A percentile compares a stretch with the other conserved stretches of the same genome.
phyloP scores from a whole-genome alignment of 2,329 filamentous ascomycete genomes.

The Coniella lustricola region DNA sequence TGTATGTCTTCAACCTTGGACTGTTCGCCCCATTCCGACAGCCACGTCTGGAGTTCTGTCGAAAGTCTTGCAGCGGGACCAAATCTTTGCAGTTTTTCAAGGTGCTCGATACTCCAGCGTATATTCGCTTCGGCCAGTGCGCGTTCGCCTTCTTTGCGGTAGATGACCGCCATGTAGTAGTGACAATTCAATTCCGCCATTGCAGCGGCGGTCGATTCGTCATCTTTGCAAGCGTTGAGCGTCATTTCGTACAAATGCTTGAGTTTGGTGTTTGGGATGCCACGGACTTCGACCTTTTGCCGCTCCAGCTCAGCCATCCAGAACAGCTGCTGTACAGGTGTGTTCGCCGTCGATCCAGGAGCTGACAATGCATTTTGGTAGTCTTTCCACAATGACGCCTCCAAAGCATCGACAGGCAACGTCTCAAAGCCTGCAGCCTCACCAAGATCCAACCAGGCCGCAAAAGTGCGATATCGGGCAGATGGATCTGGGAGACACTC shows the following conservation, averaged over 20 bases:
- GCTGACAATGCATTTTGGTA: conserved; percentile 2
- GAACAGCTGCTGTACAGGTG: conserved; percentile 6
- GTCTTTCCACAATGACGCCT: conserved; percentile 5
- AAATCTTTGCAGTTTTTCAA: neutral
- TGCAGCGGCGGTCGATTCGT: neutral
- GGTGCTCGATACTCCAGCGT: conserved; percentile 5
- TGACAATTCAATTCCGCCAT: conserved; percentile 10
- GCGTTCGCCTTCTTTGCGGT: conserved; percentile 2
- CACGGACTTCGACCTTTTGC: conserved; percentile 10
- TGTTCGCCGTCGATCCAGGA: neutral
- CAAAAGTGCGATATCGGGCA: conserved; percentile 1
- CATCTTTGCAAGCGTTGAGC: neutral
- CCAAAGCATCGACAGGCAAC: conserved; percentile 4
- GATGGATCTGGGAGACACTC: conserved; percentile 3
- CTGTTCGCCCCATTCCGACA: conserved; percentile 9
- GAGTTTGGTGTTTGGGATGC: neutral
- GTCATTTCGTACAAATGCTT: conserved; percentile 4
- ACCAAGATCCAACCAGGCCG: conserved; percentile 15
- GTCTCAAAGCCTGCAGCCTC: conserved; percentile 10
- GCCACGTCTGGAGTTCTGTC: conserved; percentile 9
- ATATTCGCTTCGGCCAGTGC: conserved; percentile 1
- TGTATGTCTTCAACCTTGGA: conserved; percentile 4
- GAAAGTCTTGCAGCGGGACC: conserved; percentile 3
- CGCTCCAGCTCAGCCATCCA: conserved; percentile 13
- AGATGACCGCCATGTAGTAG: conserved; percentile 5